Conservation (phyloP, 2,329 filamentous ascomycete species). For the Aspergillus alliaceus region DNA sequence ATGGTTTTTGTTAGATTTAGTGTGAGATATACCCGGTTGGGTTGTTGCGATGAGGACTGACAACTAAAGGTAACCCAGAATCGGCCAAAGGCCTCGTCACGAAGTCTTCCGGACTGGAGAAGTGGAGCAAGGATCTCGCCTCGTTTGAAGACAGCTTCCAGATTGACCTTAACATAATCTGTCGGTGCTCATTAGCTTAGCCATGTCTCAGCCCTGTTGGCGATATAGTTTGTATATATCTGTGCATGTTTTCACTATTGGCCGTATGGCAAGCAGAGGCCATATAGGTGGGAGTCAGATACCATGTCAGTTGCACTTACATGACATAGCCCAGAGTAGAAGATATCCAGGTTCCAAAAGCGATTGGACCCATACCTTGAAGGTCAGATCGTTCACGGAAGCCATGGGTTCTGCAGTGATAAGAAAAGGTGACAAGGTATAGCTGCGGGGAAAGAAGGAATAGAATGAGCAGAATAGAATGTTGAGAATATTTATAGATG, state of each 20-base stretch:
- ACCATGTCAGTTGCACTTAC: slow-evolving; percentile 19
- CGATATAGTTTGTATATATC: not conserved
- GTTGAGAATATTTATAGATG: too few species aligned
- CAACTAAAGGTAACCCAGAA: slow-evolving; percentile 43
- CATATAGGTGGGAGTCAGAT: not conserved
- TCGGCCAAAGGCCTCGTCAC: slow-evolving; percentile 41
- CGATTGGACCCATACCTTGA: slow-evolving; percentile 15
- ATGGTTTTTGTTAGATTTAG: not conserved
- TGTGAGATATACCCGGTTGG: not conserved
- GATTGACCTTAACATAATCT: slow-evolving; percentile 35
- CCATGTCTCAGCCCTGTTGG: not conserved
- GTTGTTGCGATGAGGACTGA: slow-evolving; percentile 17
- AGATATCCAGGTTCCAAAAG: slow-evolving; percentile 27
- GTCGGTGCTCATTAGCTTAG: slow-evolving; percentile 10
- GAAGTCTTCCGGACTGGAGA: slow-evolving; percentile 29
- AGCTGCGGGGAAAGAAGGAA: too few species aligned
- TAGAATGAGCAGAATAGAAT: too few species aligned
- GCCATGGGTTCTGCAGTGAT: slow-evolving; percentile 1
- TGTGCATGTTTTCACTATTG: not conserved
- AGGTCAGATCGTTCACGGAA: slow-evolving; percentile 8
- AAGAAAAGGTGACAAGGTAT: not conserved
- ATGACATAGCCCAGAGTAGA: slow-evolving; percentile 25
- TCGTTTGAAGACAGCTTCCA: slow-evolving; percentile 33
- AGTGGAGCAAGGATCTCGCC: slow-evolving; percentile 38
- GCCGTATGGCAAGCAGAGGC: not conserved